phyloP scores from a whole-genome alignment of 805 yeast species.

The Trichomonascus vanleenenianus region DNA sequence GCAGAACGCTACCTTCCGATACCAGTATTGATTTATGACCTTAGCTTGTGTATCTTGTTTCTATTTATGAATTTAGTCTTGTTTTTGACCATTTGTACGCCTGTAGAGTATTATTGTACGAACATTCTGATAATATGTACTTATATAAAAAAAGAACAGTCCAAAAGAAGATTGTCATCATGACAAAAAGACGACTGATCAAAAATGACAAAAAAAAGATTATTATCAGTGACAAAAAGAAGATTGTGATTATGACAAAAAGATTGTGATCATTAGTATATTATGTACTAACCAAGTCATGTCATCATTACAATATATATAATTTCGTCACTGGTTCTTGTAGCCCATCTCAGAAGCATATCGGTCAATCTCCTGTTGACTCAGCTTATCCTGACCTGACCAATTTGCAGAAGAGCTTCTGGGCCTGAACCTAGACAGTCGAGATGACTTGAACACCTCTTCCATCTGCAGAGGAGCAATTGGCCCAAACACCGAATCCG shows the following conservation, averaged over 20 bases:
- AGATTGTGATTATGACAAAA: no score
- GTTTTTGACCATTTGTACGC: neutral
- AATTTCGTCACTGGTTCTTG: neutral
- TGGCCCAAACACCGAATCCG: constrained; percentile 66
- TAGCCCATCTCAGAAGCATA: constrained; percentile 44
- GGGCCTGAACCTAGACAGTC: constrained; percentile 43
- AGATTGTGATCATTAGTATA: no score
- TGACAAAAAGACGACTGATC: no score
- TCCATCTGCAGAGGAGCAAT: constrained; percentile 62
- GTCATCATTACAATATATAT: no score
- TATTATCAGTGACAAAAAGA: no score
- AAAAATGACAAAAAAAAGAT: no score
- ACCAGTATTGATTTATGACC: neutral
- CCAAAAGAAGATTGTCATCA: no score
- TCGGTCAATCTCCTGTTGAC: constrained; percentile 39
- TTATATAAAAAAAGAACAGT: no score
- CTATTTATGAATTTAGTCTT: neutral
- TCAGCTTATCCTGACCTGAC: constrained; percentile 40
- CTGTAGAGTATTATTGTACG: no score
- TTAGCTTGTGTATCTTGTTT: neutral
- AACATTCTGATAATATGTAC: no score
- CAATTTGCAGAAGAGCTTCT: constrained; percentile 48
- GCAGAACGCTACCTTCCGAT: constrained; percentile 10
- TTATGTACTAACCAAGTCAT: no score
- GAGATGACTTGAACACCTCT: constrained; percentile 48